Percentiles rank a stretch among this genome's conserved stretches.
These are phyloP conservation scores for Debaryomyces tyrocola DNA, from an alignment of 805 yeast species.

Conservation along the genomic window DNA sequence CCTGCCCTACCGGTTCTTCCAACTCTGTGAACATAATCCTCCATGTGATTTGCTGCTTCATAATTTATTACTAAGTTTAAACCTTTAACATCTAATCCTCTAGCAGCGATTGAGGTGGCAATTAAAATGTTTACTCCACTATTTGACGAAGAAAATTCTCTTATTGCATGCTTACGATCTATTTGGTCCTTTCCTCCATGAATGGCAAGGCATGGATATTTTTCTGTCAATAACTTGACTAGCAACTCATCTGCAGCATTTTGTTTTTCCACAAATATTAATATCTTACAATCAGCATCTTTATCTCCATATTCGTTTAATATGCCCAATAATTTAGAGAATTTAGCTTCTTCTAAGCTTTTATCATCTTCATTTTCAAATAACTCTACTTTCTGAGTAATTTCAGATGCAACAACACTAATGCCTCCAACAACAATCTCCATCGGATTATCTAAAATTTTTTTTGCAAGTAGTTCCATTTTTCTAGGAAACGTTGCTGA, in stretches of 20 bases:
- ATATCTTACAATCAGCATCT: slow-evolving; percentile 47
- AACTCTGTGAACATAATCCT: slow-evolving; percentile 93
- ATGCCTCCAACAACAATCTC: slow-evolving; percentile 79
- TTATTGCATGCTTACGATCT: slow-evolving; percentile 75
- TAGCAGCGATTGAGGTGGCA: slow-evolving; percentile 92
- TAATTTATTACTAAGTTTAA: slow-evolving; percentile 74
- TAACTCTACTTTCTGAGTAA: slow-evolving; percentile 69
- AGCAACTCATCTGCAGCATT: slow-evolving; percentile 76
- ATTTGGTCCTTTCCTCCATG: slow-evolving; percentile 93
- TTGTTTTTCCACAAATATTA: slow-evolving; percentile 88
- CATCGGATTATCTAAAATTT: slow-evolving; percentile 61
- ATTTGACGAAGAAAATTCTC: slow-evolving; percentile 55
- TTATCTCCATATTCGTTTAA: slow-evolving; percentile 47
- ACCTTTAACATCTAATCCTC: slow-evolving; percentile 92
- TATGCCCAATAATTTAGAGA: slow-evolving; percentile 51
- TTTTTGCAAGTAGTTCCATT: slow-evolving; percentile 72
- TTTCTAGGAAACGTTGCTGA: slow-evolving; percentile 91
- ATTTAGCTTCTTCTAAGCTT: slow-evolving; percentile 46
- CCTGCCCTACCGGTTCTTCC: slow-evolving; percentile 97
- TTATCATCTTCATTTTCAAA: slow-evolving; percentile 44
- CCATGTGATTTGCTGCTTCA: slow-evolving; percentile 81
- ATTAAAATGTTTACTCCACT: slow-evolving; percentile 66
- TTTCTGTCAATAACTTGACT: slow-evolving; percentile 49
- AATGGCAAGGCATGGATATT: slow-evolving; percentile 63
- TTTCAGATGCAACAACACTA: slow-evolving; percentile 78